phyloP scores from a whole-genome alignment of 805 yeast species.

The Cyberlindnera sargentensis region DNA sequence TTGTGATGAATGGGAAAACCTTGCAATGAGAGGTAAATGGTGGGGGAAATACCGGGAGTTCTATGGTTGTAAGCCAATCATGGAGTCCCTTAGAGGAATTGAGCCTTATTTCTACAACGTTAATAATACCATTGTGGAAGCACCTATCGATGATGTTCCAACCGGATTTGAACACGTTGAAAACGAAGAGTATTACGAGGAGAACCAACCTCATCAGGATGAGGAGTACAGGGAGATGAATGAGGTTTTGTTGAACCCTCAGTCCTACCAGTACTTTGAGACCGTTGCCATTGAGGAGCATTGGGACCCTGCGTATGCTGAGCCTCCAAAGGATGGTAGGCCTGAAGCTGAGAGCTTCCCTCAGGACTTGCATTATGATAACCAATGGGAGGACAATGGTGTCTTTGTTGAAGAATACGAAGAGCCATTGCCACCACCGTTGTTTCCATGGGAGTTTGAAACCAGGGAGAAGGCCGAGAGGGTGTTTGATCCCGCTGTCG shows the following conservation, averaged over 20 bases:
- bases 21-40: conserved; percentile 18
- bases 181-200: not conserved
- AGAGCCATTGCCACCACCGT: conserved; percentile 16
- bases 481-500: conserved; percentile 14
- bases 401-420: not conserved
- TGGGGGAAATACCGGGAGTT: conserved; percentile 20
- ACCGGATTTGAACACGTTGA: not conserved
- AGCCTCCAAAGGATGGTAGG: conserved; percentile 32
- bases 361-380: conserved; percentile 8
- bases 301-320: conserved; percentile 40
- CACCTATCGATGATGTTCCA: not conserved
- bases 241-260: conserved; percentile 15
- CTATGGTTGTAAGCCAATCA: conserved; percentile 13
- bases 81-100: conserved; percentile 19
- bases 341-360: conserved; percentile 24
- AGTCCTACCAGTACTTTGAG: conserved; percentile 16
- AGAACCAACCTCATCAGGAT: not conserved
- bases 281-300: conserved; percentile 10
- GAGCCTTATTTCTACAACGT: conserved; percentile 15
- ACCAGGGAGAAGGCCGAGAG: conserved; percentile 14
- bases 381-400: not conserved
- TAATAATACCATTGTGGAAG: not conserved
- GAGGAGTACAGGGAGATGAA: not conserved
- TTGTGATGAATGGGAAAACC: conserved; percentile 11
- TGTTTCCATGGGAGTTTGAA: conserved; percentile 27